Base-by-base conservation (phyloP, 352 stramenopile species). In the Phytophthora lateralis region DNA sequence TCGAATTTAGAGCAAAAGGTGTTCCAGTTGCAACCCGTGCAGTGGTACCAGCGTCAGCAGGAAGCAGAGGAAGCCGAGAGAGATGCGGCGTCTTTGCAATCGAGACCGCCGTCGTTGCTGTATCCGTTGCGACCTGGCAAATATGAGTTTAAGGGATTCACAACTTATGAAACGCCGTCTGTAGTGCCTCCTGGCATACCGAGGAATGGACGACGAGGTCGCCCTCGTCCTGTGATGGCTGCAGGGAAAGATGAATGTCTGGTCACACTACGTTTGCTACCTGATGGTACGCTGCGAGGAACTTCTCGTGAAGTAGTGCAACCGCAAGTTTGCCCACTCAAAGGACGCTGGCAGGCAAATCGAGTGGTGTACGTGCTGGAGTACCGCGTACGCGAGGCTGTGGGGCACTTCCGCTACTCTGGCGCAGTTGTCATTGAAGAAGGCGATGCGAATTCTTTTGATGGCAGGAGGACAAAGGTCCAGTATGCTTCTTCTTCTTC, bases 131-230 rank as follows among this genome's bases (percentile, higher is more conserved):
- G 67, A 5, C 71, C 82, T 4, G 82, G 82, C 1, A 79, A 76
- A 34, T 91, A 87, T 60, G 77, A 89, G 34, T 89, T 91, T 56
- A 63, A 61, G 35, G 82, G 82, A 0, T 91, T 89, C 54, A 82
- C 78, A 29, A 82, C 66, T 14, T 77, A 76, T 29, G 58, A 78
- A 7, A 55, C 60, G 10, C 50, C 68, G 2, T 65, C 65, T 6
- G 29, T 45, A 0, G 43, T 45, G 3, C 21, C 64, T 6, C 27
- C 63, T 1, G 17, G 49, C 4, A 11, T 38, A 1, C 55, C 58
- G 8, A 59, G 57, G 30, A 68, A 63, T 60, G 51, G 48, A 45
- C 47, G 49, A 17, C 34, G 30, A 63, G 46, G 29, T 15, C 48
- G 43, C 3, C 30, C 43, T 34, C 53, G 62, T 47, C 41, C 46